Conservation (phyloP, 2,329 filamentous ascomycete genomes). For the Sclerotinia sclerotiorum region DNA sequence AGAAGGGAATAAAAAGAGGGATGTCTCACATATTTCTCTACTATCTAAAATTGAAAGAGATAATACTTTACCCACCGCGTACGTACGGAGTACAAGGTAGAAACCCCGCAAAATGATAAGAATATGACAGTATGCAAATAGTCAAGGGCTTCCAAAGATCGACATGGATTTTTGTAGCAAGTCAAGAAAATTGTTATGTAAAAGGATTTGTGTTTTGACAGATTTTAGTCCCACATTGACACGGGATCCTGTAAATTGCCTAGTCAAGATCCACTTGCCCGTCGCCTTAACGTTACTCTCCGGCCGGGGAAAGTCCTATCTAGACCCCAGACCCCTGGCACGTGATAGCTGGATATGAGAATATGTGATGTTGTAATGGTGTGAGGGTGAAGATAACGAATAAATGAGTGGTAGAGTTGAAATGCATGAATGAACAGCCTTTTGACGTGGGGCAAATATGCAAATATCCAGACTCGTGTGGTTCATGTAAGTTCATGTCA, state of each 20-base stretch:
- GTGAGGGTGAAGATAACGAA: background rate
- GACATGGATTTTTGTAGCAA: background rate
- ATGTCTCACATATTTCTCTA: background rate
- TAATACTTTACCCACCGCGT: conserved; percentile 12
- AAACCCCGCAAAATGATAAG: conserved; percentile 24
- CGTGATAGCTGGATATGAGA: conserved; percentile 18
- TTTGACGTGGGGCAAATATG: background rate
- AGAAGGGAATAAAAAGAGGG: background rate
- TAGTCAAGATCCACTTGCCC: conserved; percentile 2
- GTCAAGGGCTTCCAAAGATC: conserved; percentile 2
- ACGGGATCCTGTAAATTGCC: background rate
- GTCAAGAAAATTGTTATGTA: conserved; percentile 13
- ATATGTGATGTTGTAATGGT: background rate
- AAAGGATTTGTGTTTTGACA: conserved; percentile 10
- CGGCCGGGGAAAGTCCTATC: conserved; percentile 14
- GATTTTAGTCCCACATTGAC: background rate
- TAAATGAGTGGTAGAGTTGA: background rate
- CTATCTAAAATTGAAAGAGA: conserved; percentile 2
- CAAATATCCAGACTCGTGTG: background rate
- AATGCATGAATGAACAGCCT: background rate
- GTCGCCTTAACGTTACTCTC: background rate
- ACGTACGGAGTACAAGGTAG: background rate
- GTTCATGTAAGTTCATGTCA: background rate
- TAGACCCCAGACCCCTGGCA: conserved; percentile 20
- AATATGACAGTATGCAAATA: conserved; percentile 17